Evolutionary conservation across 305 asterid genomes (phyloP), one percentile per base, ranked within the genome.

Genomic region (Plantago lanceolata): DNA sequence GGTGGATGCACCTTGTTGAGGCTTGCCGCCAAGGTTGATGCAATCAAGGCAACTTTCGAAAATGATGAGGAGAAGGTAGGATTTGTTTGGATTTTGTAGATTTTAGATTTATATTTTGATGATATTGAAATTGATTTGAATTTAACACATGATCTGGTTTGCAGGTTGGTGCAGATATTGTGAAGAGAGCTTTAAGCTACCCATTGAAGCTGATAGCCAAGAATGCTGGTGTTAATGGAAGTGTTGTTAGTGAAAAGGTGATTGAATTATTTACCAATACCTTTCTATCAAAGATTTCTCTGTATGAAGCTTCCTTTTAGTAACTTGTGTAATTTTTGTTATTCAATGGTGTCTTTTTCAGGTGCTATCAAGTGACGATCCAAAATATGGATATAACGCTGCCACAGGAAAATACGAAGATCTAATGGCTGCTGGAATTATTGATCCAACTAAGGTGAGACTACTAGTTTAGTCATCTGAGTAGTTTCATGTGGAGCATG

Each of bases 131-230:
- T 26, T 40, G 15, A 40, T 40, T 6, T 11, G 15, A 40, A 11
- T 40, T 40, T 12, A 9, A 5, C 12, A 16, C 43, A 35, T 17
- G 8, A 20, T 24, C 15, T 12, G 40, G 31, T 19, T 68, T 78
- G 64, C 78, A 91, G 96, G 96, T 90, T 78, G 99, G 99, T 61
- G 97, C 99, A 6, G 99, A 94, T 66, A 90, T 94, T 59, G 97
- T 94, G 17, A 86, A 86, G 62, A 84, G 96, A 83, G 97, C 97
- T 61, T 71, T 94, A 82, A 84, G 96, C 63, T 94, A 94, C 72
- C 99, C 99, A 5, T 55, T 94, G 88, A 94, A 90, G 82, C 70
- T 94, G 76, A 94, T 94, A 60, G 99, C 99, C 69, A 88, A 94
- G 77, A 94, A 94, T 59, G 97, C 99, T 49, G 99, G 97, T 63